Percentiles rank a stretch among this genome's conserved stretches.
phyloP scores from a whole-genome alignment of 1,284 basidiomycete genomes.

The Salmacisia buchloeana region DNA sequence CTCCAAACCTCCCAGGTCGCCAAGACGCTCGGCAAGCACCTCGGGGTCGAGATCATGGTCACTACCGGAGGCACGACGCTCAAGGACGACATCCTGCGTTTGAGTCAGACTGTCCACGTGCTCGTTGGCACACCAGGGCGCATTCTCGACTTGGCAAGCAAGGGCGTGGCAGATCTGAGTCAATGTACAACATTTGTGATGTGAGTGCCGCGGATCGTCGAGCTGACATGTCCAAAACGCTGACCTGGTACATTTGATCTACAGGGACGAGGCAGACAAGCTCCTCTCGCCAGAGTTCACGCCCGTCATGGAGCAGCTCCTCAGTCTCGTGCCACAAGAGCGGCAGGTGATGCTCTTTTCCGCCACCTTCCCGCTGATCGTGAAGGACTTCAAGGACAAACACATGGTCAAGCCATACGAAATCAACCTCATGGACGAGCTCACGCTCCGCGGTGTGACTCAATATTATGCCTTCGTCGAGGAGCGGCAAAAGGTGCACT shows the following conservation, averaged over 20 bases:
- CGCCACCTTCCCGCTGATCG: conserved; percentile 96
- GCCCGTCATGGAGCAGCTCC: conserved; percentile 93
- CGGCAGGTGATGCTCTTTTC: conserved; percentile 99
- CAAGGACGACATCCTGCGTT: conserved; percentile 85
- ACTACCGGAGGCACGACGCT: conserved; percentile 96
- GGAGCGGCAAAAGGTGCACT: conserved; percentile 98
- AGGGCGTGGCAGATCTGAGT: conserved; percentile 86
- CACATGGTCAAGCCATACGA: conserved; percentile 95
- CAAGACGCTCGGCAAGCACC: conserved; percentile 92
- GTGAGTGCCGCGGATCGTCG: conserved; percentile 12
- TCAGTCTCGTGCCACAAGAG: conserved; percentile 75
- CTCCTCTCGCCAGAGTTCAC: conserved; percentile 95
- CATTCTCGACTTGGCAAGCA: conserved; percentile 89
- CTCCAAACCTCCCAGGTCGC: conserved; percentile 87
- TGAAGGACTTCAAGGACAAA: conserved; percentile 99
- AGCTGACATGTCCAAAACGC: no score
- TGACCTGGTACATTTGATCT: no score
- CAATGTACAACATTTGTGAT: conserved; percentile 78
- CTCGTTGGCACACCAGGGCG: conserved; percentile 95
- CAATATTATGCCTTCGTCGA: conserved; percentile 99
- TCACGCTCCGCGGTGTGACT: conserved; percentile 94
- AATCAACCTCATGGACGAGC: conserved; percentile 99
- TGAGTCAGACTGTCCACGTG: conserved; percentile 86
- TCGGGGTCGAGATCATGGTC: conserved; percentile 95
- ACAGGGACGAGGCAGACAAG: conserved; percentile 87